Percentiles rank a stretch among this genome's conserved stretches.
Conservation (phyloP, 2,329 filamentous ascomycete genomes). For the Teratosphaeria epicoccoides region DNA sequence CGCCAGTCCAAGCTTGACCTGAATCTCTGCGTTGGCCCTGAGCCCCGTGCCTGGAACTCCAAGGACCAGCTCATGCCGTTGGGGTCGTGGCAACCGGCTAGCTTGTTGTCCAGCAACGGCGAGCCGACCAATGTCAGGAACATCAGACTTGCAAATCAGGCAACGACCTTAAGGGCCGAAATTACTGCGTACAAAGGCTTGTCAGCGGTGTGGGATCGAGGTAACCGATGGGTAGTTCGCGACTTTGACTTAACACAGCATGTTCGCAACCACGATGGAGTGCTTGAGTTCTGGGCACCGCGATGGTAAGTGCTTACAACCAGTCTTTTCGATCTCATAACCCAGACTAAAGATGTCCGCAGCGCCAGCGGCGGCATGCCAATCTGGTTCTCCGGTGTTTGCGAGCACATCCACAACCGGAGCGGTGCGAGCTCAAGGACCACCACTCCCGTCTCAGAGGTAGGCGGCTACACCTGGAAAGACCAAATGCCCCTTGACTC, state of each 20-base stretch:
- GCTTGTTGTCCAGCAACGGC: background rate
- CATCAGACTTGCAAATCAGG: background rate
- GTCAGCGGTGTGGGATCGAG: background rate
- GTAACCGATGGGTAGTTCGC: background rate
- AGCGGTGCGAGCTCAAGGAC: background rate
- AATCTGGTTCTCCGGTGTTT: background rate
- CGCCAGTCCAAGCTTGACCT: background rate
- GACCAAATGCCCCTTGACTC: background rate
- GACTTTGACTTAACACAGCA: background rate
- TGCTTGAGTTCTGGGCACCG: background rate
- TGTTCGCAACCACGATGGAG: background rate
- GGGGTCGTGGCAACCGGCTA: background rate
- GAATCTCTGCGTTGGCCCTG: background rate
- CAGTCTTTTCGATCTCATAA: background rate
- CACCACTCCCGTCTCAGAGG: background rate
- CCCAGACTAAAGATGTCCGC: background rate
- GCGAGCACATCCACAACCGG: background rate
- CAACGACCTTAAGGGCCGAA: background rate
- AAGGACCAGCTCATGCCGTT: background rate
- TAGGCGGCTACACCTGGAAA: background rate
- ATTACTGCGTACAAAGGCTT: background rate
- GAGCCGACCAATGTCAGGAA: background rate
- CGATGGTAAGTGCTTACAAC: background rate
- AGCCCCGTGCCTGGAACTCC: background rate
- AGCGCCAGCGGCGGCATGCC: background rate